Conservation (phyloP, 139 green algal genomes). For the Tetratostichococcus sp. region DNA sequence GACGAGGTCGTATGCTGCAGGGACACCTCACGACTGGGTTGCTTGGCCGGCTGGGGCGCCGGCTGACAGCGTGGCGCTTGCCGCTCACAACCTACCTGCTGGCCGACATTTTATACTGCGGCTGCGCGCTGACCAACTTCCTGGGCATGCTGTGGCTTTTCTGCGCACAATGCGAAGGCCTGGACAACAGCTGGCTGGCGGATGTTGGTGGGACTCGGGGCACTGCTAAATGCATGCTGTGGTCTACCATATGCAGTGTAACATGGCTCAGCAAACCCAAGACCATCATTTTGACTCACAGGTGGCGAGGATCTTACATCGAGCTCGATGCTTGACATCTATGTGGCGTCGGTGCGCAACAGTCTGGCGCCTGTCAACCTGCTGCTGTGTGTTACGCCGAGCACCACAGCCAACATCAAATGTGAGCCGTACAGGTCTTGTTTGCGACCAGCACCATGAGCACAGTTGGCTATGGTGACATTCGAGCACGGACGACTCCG, state of each 20-base stretch:
- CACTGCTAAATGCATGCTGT: too few relatives aligned
- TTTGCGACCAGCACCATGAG: slow-evolving; percentile 15
- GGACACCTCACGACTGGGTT: neutral
- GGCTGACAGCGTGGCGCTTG: slow-evolving; percentile 3
- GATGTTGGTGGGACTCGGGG: slow-evolving; percentile 7
- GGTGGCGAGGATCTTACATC: neutral
- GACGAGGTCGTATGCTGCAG: neutral
- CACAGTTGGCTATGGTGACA: slow-evolving; percentile 15
- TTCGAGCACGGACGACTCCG: neutral
- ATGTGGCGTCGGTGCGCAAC: neutral
- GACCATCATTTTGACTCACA: neutral
- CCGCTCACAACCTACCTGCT: neutral
- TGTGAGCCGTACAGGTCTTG: neutral
- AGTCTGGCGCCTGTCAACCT: too few relatives aligned
- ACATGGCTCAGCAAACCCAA: too few relatives aligned
- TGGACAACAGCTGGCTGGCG: neutral
- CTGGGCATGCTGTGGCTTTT: slow-evolving; percentile 13
- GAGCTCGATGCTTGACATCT: neutral
- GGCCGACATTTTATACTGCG: slow-evolving; percentile 2
- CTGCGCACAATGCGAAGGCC: neutral
- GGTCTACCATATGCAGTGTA: too few relatives aligned
- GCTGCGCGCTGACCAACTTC: slow-evolving; percentile 6
- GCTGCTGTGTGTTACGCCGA: too few relatives aligned
- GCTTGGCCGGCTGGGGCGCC: slow-evolving; percentile 1
- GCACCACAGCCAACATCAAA: too few relatives aligned